These are phyloP conservation scores for Alternaria tenuissima DNA, from an alignment of 2,329 filamentous ascomycete genomes.

Conservation along the genomic window DNA sequence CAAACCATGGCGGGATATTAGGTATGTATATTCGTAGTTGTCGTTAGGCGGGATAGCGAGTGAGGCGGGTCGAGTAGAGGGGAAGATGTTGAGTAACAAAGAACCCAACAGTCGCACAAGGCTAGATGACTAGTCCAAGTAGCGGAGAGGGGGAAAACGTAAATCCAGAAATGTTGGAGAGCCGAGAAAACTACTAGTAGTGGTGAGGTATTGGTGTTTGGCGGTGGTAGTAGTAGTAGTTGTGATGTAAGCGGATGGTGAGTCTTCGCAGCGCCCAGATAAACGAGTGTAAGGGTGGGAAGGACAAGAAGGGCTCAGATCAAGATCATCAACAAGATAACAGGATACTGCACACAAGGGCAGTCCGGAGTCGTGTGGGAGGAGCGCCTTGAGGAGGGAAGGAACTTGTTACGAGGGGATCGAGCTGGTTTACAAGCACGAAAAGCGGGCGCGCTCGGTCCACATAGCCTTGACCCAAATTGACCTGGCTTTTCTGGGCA, in stretches of 20 bases:
- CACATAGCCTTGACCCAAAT: slow-evolving; percentile 7
- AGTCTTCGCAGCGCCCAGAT: slow-evolving; percentile 15
- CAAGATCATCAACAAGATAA: slow-evolving; percentile 22
- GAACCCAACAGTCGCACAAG: slow-evolving; percentile 33
- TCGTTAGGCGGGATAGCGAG: slow-evolving; percentile 27
- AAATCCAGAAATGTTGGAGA: slow-evolving; percentile 20
- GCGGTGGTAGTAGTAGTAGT: slow-evolving; percentile 3
- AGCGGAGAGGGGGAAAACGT: slow-evolving; percentile 19
- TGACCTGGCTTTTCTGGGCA: slow-evolving; percentile 13
- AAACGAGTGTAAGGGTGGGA: slow-evolving; percentile 40
- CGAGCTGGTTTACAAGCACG: slow-evolving; percentile 35
- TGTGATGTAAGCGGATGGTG: not conserved
- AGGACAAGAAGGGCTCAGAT: slow-evolving; percentile 23
- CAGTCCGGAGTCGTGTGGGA: slow-evolving; percentile 26
- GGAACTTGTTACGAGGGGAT: slow-evolving; percentile 25
- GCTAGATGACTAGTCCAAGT: slow-evolving; percentile 41
- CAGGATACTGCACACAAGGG: slow-evolving; percentile 29
- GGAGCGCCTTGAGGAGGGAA: slow-evolving; percentile 23
- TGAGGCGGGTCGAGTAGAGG: slow-evolving; percentile 26
- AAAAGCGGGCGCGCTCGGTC: slow-evolving; percentile 27
- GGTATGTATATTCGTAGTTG: slow-evolving; percentile 22
- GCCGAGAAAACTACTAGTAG: slow-evolving; percentile 21
- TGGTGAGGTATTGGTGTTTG: slow-evolving; percentile 18
- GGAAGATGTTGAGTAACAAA: slow-evolving; percentile 36
- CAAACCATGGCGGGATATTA: slow-evolving; percentile 36